Evolutionary conservation across 2,329 filamentous ascomycete species (phyloP).

Genomic region (Monilinia laxa): DNA sequence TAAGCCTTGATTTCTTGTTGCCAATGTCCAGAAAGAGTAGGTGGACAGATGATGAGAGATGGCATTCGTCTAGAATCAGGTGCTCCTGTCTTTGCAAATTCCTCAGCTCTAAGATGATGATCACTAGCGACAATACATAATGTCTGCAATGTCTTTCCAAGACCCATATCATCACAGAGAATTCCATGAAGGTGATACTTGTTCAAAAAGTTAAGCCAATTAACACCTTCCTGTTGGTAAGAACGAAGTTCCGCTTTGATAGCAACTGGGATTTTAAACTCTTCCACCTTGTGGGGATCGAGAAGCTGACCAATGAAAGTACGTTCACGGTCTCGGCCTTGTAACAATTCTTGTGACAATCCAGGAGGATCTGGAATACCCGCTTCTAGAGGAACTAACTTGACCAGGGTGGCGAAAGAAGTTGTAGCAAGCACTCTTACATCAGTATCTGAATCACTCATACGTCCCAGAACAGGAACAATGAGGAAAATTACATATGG

Average conservation of each 20-base stretch:
- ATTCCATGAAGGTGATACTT: slow-evolving; percentile 97
- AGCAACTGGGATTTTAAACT: slow-evolving; percentile 88
- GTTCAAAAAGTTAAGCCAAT: slow-evolving; percentile 97
- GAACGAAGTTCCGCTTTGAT: slow-evolving; percentile 96
- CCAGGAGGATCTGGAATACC: slow-evolving; percentile 96
- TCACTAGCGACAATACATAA: slow-evolving; percentile 98
- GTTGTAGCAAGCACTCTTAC: slow-evolving; percentile 93
- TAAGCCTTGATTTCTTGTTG: slow-evolving; percentile 96
- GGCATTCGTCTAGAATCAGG: slow-evolving; percentile 77
- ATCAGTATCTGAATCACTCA: slow-evolving; percentile 98
- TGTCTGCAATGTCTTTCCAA: slow-evolving; percentile 96
- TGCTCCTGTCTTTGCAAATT: slow-evolving; percentile 79
- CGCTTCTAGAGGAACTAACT: slow-evolving; percentile 92
- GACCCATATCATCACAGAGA: slow-evolving; percentile 98
- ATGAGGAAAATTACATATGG: slow-evolving; percentile 99
- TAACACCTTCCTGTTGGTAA: slow-evolving; percentile 98
- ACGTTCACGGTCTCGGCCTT: slow-evolving; percentile 88
- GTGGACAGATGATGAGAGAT: slow-evolving; percentile 92
- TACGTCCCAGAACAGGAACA: slow-evolving; percentile 91
- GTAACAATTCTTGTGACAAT: slow-evolving; percentile 80
- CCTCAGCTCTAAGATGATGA: slow-evolving; percentile 88
- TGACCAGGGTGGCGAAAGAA: slow-evolving; percentile 94
- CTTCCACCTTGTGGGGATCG: slow-evolving; percentile 94
- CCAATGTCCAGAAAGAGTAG: slow-evolving; percentile 96
- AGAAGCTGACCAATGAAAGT: slow-evolving; percentile 97